Evolutionary conservation across 768 basidiomycete genomes (phyloP), one percentile per base, ranked within the genome.

Genomic region (Panaeolus cyanescens): DNA sequence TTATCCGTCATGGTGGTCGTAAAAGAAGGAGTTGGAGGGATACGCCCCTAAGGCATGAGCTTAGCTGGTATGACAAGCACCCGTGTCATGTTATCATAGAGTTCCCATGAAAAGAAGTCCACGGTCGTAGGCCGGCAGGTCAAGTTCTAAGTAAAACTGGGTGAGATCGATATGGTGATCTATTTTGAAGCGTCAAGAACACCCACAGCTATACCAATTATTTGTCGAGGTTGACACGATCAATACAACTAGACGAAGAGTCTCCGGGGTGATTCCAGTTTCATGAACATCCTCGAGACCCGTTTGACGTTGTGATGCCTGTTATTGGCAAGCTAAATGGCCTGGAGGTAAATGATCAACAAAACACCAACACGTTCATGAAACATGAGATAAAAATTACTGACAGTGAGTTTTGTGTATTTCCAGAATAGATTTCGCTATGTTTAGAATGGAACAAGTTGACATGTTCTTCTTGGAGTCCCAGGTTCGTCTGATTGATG

Each of bases 381-480:
- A 34, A 34, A 20, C 25, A 50, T 30, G 12, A 50, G 22, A 30
- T 28, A 28, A 50, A n/a, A 50, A 50, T 50, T 50, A 50, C 9
- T 34, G n/a, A n/a, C n/a, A n/a, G n/a, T 50, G 10, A 25, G 45
- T 50, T 50, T 50, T 28, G 45, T 50, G 19, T 50, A 50, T 50
- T 50, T 28, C 25, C 22, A 50, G 45, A 50, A 50, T 50, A 50
- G 45, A 50, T 50, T 13, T 50, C 30, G 13, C 45, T 50, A 50
- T 22, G 45, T 50, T 50, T 50, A 50, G 45, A 50, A 50, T 50
- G 45, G 45, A 50, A 50, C 45, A 50, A 50, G 19, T 50, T 50
- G 45, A 50, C 45, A 50, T 50, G 45, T 50, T 30, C 45, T 50
- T 50, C 45, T 50, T 50, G 45, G n/a, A n/a, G 22, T 50, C 45